Evolutionary conservation across 805 yeast species (phyloP), one percentile per base, ranked within the genome.

Genomic region (Candida berthetii): DNA sequence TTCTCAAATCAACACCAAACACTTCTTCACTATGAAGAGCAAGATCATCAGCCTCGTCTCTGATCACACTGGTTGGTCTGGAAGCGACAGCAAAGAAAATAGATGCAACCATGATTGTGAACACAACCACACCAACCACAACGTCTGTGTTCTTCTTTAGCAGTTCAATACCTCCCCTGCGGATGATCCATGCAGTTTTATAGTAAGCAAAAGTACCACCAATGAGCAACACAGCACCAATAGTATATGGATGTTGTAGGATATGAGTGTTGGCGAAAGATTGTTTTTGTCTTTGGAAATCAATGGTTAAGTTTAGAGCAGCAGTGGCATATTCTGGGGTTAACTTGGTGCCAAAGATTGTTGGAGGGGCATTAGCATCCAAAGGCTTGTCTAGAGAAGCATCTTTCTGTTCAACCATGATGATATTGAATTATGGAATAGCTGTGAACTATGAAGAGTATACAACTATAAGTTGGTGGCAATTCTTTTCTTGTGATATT

Each of bases 281-380:
- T 36, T 54, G 57, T 28, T 49, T 50, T 39, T 55, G 59, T 41
- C 60, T 53, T 27, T 47, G 52, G 49, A 54, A 77, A 56, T 85
- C 93, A 43, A 85, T 78, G 25, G 82, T 77, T 44, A 84, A 60
- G 43, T 76, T 79, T 41, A 81, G 54, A 1, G 82, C 76, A 10
- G 85, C 85, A 35, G 76, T 74, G 1, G 82, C 68, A 33, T 69
- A 66, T 25, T 73, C 76, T 1, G 90, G 90, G 7, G 64, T 66
- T 39, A 85, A 64, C 2, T 61, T 57, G 1, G 74, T 52, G 31
- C 77, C 65, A 36, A 60, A 64, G 31, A 85, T 74, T 1, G 74
- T 74, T 10, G 87, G 68, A 14, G 78, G 73, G 1, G 70, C 71
- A 29, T 69, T 64, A 1, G 53, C 60, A 44, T 78, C 74, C 41